phyloP scores from a whole-genome alignment of 169 alveolate species.

The Plasmodium berghei region DNA sequence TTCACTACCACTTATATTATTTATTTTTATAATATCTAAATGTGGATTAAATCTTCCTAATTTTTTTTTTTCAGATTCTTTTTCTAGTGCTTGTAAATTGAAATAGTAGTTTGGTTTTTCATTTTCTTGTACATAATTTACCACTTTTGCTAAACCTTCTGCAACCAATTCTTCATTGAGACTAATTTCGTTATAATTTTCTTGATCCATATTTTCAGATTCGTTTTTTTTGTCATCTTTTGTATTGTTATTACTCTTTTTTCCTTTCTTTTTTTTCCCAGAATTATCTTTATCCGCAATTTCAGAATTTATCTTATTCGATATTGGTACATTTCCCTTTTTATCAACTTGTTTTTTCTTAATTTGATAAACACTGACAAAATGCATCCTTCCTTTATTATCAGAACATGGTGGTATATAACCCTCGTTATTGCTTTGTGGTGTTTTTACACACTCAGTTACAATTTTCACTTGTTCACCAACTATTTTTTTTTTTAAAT shows the following conservation, averaged over 20 bases:
- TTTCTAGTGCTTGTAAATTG: slow-evolving; percentile 68
- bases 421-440: slow-evolving; percentile 75
- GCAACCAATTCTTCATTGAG: slow-evolving; percentile 51
- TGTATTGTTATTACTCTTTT: background rate
- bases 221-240: background rate
- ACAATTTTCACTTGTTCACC: slow-evolving; percentile 66
- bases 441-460: slow-evolving; percentile 63
- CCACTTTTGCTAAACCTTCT: slow-evolving; percentile 59
- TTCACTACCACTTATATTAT: slow-evolving; percentile 74
- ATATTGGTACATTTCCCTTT: background rate
- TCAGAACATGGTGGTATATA: slow-evolving; percentile 76
- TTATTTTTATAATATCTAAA: slow-evolving; percentile 56
- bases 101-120: slow-evolving; percentile 64
- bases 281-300: slow-evolving; percentile 8
- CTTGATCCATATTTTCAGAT: background rate
- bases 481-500: slow-evolving; percentile 23
- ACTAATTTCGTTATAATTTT: slow-evolving; percentile 1
- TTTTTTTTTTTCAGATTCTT: slow-evolving; percentile 59
- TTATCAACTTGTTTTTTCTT: slow-evolving; percentile 17
- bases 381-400: slow-evolving; percentile 76
- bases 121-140: slow-evolving; percentile 66
- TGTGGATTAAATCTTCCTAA: slow-evolving; percentile 64
- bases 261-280: slow-evolving; percentile 9
- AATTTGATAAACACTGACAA: slow-evolving; percentile 65
- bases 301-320: background rate